Percentiles rank a stretch among this genome's conserved stretches.
Conservation (phyloP, 441 rosid species). For the Adansonia rubrostipa region DNA sequence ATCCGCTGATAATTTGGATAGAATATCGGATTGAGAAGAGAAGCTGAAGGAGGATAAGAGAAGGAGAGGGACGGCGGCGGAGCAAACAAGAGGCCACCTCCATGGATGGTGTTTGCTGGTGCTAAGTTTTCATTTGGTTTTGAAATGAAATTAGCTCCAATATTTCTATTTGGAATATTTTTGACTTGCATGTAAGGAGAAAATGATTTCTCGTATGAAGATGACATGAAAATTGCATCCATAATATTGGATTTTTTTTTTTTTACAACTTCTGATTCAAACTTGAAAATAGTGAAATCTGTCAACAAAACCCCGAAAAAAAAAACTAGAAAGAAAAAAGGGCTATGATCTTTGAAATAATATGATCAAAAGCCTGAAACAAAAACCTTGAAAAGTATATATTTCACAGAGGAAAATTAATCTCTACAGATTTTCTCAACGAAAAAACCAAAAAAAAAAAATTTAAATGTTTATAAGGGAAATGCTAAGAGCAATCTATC, state of each 20-base stretch:
- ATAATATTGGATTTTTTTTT: constrained; percentile 21
- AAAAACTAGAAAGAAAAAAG: background rate
- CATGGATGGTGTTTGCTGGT: constrained; percentile 37
- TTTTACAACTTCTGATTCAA: background rate
- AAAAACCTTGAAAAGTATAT: background rate
- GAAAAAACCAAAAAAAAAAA: background rate
- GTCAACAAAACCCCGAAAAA: background rate
- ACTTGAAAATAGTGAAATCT: background rate
- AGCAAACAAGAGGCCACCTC: constrained; percentile 37
- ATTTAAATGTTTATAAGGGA: background rate
- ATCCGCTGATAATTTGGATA: constrained; percentile 24
- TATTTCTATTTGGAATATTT: constrained; percentile 41
- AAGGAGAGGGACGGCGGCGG: constrained; percentile 40
- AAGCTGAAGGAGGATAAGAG: constrained; percentile 38
- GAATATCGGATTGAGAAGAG: constrained; percentile 2
- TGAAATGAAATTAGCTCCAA: constrained; percentile 27
- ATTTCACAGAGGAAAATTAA: constrained; percentile 7
- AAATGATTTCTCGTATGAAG: constrained; percentile 43
- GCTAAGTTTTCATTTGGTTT: constrained; percentile 49
- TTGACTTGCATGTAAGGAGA: constrained; percentile 53
- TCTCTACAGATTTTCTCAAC: constrained; percentile 14
- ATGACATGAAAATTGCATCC: constrained; percentile 55
- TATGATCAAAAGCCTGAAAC: constrained; percentile 37
- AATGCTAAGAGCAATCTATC: background rate
- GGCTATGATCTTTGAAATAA: constrained; percentile 44